Evolutionary conservation across 495 filamentous ascomycete species (phyloP), one percentile per base, ranked within the genome.

Genomic region (Penicillium pancosmium): DNA sequence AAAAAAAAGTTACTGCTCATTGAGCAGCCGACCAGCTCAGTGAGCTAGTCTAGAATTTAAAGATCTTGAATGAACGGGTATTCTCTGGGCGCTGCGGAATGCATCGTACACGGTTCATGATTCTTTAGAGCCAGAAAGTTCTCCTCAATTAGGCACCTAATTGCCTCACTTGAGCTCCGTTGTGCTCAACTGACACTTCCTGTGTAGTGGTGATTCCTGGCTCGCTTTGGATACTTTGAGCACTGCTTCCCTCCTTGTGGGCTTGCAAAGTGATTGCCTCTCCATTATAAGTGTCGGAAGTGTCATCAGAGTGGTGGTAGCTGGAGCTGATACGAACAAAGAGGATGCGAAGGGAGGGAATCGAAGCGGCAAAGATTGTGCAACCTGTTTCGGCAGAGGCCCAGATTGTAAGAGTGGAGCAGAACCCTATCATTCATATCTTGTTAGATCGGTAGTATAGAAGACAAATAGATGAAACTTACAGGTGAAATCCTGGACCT

Each of bases 401-500:
- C 65, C 62, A 68, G 53, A 62, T 68, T 23, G 61, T 56, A 41
- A 59, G 59, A 12, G 23, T 25, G 16, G 52, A 54, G 50, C 57
- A 57, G 46, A 55, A 60, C 57, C 57, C 57, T 59, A 27, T 19
- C 4, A n/a, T 44, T 44, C 16, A 21, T 8, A 4, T 38, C 5
- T 44, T 44, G 41, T 44, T 44, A 44, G 12, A 38, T 13, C 5
- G 15, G 3, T n/a, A 11, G 36, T n/a, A 38, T 38, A 38, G 12
- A 2, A 38, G 2, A 38, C 36, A 13, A n/a, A 7, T 38, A 7
- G 16, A 10, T 12, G 12, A n/a, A 8, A 21, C 60, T 36, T 59
- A 64, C 65, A 68, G 11, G 65, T 68, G 19, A 62, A 68, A 25
- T 68, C 65, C 16, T 60, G 57, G 7, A 61, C 43, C 9, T 60